Percentiles rank a stretch among this genome's conserved stretches.
Conservation (phyloP, 768 basidiomycete genomes). For the Chalciporus piperatus region DNA sequence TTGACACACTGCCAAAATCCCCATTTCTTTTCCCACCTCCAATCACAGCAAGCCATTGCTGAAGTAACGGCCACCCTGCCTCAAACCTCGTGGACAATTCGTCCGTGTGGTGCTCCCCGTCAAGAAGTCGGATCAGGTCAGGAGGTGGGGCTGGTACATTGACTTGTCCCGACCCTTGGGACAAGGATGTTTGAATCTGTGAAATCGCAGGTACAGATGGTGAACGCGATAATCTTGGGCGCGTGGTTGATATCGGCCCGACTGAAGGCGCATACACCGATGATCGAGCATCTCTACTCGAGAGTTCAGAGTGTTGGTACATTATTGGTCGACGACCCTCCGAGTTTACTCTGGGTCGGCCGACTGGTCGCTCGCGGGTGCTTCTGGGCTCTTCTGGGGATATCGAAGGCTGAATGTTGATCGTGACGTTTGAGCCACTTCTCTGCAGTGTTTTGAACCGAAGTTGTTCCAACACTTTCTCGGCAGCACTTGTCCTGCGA, state of each 20-base stretch:
- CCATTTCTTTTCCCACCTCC: conserved; percentile 62
- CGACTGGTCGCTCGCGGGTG: conserved; percentile 17
- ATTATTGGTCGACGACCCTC: conserved; percentile 26
- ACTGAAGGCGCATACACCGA: conserved; percentile 23
- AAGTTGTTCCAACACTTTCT: conserved; percentile 65
- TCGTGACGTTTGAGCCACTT: conserved; percentile 23
- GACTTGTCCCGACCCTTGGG: conserved; percentile 25
- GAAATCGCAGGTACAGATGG: conserved; percentile 52
- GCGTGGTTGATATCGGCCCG: conserved; percentile 32
- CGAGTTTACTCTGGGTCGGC: conserved; percentile 28
- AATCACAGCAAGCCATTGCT: conserved; percentile 62
- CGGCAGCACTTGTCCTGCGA: conserved; percentile 62
- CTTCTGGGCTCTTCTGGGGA: conserved; percentile 17
- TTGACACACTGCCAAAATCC: conserved; percentile 71
- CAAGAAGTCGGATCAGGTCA: conserved; percentile 58
- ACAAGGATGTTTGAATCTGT: conserved; percentile 26
- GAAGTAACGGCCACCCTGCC: conserved; percentile 78
- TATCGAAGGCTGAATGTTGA: conserved; percentile 15
- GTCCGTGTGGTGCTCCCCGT: conserved; percentile 91
- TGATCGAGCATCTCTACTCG: conserved; percentile 20
- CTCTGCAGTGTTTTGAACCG: conserved; percentile 55
- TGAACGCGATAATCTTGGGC: conserved; percentile 53
- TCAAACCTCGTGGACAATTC: conserved; percentile 83
- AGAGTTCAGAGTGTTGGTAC: conserved; percentile 23
- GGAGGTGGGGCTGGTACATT: conserved; percentile 39